Base-by-base conservation (phyloP, 176 grass and related monocot species). In the Ampelocalamus luodianensis region DNA sequence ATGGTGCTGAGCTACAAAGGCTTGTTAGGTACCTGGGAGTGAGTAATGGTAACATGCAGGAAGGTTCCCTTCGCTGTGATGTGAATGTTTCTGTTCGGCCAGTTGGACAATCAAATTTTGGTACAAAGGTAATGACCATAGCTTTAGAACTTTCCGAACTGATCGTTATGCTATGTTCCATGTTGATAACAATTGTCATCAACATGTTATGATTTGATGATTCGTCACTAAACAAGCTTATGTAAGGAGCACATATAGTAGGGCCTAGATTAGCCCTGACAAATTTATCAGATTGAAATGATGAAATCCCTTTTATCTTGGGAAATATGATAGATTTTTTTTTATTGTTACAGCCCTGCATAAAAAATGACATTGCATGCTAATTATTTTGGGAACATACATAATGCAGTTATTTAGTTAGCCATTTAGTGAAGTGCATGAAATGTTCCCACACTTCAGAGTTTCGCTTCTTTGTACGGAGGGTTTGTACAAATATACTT, bases 41-140 rank as follows among this genome's bases (percentile, higher is more conserved):
- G 81, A 92, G 96, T 87, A 98, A 98, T 38, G 96, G 96, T 42
- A 98, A 98, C 72, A 98, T 95, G 96, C 91, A 98, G 77, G 96
- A 98, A 85, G 96, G 96, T 59, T 98, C 96, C 23, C 93, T 98
- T 84, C 91, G 96, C 53, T 98, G 96, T 83, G 96, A 98, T 83
- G 94, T 97, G n/a, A 97, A 97, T 88, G 85, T 97, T 77, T 97
- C 94, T 29, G 83, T 97, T 10, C 82, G 93, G 2, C 91, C 96
- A 59, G 12, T 82, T 90, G 93, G 87, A 54, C 93, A 95, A 87
- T 75, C 79, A 45, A 83, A 95, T 56, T 98, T 98, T 53, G 96
- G 96, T 77, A 95, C 96, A 76, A 98, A 95, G 96, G 96, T 98
- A 89, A 80, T 69, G 3, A 27, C 10, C 43, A 18, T 18, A 67